These are phyloP conservation scores for Gryganskiella cystojenkinii DNA, from an alignment of 192 early-diverging fungal species.

Conservation along the genomic window DNA sequence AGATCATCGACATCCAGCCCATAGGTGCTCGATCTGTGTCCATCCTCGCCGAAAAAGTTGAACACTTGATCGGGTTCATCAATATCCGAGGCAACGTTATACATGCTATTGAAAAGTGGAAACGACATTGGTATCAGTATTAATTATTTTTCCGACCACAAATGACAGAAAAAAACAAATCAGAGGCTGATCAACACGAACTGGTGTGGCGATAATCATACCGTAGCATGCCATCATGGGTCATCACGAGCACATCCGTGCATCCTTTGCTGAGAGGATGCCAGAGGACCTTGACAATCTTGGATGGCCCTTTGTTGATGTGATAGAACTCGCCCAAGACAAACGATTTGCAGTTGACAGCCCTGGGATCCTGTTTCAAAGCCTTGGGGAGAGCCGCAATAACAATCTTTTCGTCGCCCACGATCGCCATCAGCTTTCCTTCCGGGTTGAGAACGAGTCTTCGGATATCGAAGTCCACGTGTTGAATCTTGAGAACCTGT, in stretches of 20 bases:
- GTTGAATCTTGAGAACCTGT: slow-evolving; percentile 57
- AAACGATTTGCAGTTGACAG: slow-evolving; percentile 44
- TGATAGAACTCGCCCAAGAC: slow-evolving; percentile 50
- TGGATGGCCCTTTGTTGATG: slow-evolving; percentile 47
- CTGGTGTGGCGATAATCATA: slow-evolving; percentile 29
- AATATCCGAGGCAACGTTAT: slow-evolving; percentile 68
- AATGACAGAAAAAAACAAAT: background rate
- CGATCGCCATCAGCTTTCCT: slow-evolving; percentile 70
- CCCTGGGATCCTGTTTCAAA: slow-evolving; percentile 23
- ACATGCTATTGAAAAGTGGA: slow-evolving; percentile 63
- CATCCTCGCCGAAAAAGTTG: slow-evolving; percentile 51
- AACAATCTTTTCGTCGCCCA: slow-evolving; percentile 67
- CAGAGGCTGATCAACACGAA: background rate
- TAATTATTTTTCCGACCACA: background rate
- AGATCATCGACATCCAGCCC: slow-evolving; percentile 53
- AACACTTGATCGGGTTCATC: slow-evolving; percentile 77
- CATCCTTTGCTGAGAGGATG: slow-evolving; percentile 79
- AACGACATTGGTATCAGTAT: background rate
- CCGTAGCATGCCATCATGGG: slow-evolving; percentile 70
- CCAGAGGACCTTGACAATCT: slow-evolving; percentile 79
- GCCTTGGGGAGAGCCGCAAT: slow-evolving; percentile 65
- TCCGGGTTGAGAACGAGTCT: slow-evolving; percentile 62
- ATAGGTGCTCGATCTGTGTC: slow-evolving; percentile 42
- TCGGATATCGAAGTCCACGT: slow-evolving; percentile 69
- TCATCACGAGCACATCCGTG: slow-evolving; percentile 77